phyloP scores from a whole-genome alignment of 2,329 filamentous ascomycete genomes.

The Fusarium nodosum region DNA sequence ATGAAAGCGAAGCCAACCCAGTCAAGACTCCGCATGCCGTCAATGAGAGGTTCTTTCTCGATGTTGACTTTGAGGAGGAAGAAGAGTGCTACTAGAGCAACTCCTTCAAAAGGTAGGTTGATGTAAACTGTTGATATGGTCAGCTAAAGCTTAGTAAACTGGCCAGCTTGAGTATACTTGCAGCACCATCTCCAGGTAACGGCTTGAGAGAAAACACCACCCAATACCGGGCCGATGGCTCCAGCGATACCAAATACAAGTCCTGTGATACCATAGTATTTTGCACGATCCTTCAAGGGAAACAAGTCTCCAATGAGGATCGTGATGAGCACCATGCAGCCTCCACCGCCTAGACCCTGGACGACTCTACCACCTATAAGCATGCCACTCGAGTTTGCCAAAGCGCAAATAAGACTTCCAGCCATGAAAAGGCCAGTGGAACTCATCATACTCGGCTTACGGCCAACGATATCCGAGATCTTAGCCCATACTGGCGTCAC shows the following conservation, averaged over 20 bases:
- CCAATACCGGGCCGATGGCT: constrained; percentile 74
- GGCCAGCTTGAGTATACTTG: not conserved
- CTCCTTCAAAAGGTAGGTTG: constrained; percentile 66
- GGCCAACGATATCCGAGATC: constrained; percentile 64
- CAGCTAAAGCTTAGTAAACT: not conserved
- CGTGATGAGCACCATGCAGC: constrained; percentile 42
- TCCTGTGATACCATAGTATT: constrained; percentile 66
- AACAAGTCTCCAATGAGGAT: constrained; percentile 65
- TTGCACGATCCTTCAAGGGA: constrained; percentile 62
- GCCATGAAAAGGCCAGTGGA: constrained; percentile 63
- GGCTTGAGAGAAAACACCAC: constrained; percentile 73
- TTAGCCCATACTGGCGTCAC: constrained; percentile 58
- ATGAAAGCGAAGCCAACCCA: constrained; percentile 70
- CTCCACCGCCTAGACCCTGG: constrained; percentile 44
- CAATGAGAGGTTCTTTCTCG: constrained; percentile 71
- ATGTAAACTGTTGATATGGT: constrained; percentile 62
- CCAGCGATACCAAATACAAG: constrained; percentile 74
- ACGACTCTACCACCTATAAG: constrained; percentile 62
- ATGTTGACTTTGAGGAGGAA: constrained; percentile 77
- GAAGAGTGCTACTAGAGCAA: constrained; percentile 63
- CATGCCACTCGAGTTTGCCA: constrained; percentile 58
- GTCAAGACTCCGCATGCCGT: constrained; percentile 74
- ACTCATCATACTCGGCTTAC: constrained; percentile 58
- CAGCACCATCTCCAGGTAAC: constrained; percentile 76
- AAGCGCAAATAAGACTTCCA: constrained; percentile 66